phyloP scores from a whole-genome alignment of 306 rosid genomes.

The Adenanthera pavonina region DNA sequence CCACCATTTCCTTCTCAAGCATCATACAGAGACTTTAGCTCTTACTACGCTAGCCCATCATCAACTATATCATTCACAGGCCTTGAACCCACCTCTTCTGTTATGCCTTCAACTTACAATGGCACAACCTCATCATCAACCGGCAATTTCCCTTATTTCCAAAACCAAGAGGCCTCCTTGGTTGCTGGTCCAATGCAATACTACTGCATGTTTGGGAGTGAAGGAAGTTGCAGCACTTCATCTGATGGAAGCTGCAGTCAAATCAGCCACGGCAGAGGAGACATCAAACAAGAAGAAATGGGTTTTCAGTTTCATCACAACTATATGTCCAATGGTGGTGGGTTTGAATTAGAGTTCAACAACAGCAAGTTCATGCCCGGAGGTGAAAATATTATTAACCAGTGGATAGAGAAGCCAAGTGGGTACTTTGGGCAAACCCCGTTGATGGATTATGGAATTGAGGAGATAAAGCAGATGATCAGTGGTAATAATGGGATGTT shows the following conservation, averaged over 20 bases:
- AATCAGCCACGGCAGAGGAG: constrained; percentile 47
- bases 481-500: constrained; percentile 41
- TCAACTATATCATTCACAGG: constrained; percentile 40
- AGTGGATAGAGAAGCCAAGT: constrained; percentile 45
- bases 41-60: constrained; percentile 36
- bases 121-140: not conserved
- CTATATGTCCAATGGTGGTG: constrained; percentile 17
- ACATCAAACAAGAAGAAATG: constrained; percentile 62
- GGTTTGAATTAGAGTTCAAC: constrained; percentile 42
- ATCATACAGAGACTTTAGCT: constrained; percentile 38
- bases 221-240: constrained; percentile 76
- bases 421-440: constrained; percentile 45
- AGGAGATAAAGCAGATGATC: constrained; percentile 70
- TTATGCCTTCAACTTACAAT: not conserved
- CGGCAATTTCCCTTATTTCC: constrained; percentile 46
- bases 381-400: constrained; percentile 32
- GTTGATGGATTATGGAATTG: constrained; percentile 54
- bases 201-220: constrained; percentile 68
- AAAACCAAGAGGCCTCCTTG: constrained; percentile 49
- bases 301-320: constrained; percentile 40
- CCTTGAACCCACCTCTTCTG: constrained; percentile 39
- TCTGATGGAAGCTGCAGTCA: constrained; percentile 80
- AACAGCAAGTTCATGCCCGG: constrained; percentile 51
- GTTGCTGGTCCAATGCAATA: constrained; percentile 47
- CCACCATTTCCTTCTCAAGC: constrained; percentile 27